These are phyloP conservation scores for Geosmithia flava DNA, from an alignment of 2,329 filamentous ascomycete genomes.

Conservation along the genomic window DNA sequence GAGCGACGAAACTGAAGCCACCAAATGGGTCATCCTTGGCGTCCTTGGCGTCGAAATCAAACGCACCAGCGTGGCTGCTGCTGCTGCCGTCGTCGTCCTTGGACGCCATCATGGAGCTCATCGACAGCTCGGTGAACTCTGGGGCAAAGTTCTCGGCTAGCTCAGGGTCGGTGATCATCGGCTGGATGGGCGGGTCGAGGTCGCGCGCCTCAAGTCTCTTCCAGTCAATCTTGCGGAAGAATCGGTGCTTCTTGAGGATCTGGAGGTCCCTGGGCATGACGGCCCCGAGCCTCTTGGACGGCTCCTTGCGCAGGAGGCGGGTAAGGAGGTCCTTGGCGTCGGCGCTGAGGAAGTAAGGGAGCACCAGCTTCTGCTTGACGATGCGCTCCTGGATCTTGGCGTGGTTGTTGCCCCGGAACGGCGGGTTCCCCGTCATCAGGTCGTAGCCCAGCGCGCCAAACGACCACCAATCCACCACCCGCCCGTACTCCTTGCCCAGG, in stretches of 20 bases:
- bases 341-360: conserved; percentile 82
- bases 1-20: conserved; percentile 52
- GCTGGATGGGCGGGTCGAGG: conserved; percentile 77
- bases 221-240: conserved; percentile 98
- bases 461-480: conserved; percentile 97
- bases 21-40: conserved; percentile 46
- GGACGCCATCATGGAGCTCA: conserved; percentile 56
- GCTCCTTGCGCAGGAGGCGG: conserved; percentile 82
- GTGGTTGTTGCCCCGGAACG: conserved; percentile 83
- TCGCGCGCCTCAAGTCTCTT: conserved; percentile 71
- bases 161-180: conserved; percentile 89
- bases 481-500: conserved; percentile 77
- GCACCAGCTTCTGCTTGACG: conserved; percentile 73
- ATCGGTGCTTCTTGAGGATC: conserved; percentile 81
- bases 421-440: conserved; percentile 81
- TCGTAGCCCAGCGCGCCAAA: conserved; percentile 88
- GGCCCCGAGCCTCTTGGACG: conserved; percentile 75
- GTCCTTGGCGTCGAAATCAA: conserved; percentile 1
- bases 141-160: conserved; percentile 89
- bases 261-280: conserved; percentile 82
- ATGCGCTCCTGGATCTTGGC: conserved; percentile 96
- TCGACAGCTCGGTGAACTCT: conserved; percentile 80
- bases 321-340: conserved; percentile 93
- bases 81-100: conserved; percentile 20
- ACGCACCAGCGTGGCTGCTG: conserved; percentile 13